Evolutionary conservation across 371 early-diverging fungal species (phyloP).

Genomic region (Mucor plumbeus): DNA sequence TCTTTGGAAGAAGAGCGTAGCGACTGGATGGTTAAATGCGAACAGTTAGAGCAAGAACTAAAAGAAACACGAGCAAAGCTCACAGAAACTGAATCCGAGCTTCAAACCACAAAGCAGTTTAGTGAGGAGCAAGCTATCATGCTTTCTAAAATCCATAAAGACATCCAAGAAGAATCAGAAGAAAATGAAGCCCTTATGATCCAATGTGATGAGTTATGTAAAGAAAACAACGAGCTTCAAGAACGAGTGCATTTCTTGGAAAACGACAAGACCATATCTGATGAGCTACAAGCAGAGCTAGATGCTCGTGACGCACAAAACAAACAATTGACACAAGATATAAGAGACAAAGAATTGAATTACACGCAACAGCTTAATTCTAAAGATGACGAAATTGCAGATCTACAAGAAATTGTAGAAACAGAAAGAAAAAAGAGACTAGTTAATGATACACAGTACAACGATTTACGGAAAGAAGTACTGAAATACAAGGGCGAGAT

Average conservation of each 20-base stretch:
- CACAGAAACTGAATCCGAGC: slow-evolving; percentile 40
- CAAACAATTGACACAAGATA: slow-evolving; percentile 8
- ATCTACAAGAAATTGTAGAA: slow-evolving; percentile 2
- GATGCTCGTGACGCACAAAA: slow-evolving; percentile 17
- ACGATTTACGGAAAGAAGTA: slow-evolving; percentile 11
- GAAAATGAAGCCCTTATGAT: slow-evolving; percentile 53
- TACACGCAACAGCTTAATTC: not conserved
- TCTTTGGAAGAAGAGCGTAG: slow-evolving; percentile 59
- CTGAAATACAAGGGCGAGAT: slow-evolving; percentile 12
- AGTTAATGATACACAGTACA: not conserved
- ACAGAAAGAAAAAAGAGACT: slow-evolving; percentile 1
- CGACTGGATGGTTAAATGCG: slow-evolving; percentile 63
- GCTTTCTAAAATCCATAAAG: slow-evolving; percentile 44
- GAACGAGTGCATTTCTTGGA: slow-evolving; percentile 53
- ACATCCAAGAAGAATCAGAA: slow-evolving; percentile 54
- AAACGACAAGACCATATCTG: slow-evolving; percentile 23
- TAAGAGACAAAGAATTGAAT: slow-evolving; percentile 5
- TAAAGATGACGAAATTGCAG: slow-evolving; percentile 3
- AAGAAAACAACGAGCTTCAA: slow-evolving; percentile 46
- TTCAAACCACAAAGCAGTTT: slow-evolving; percentile 68
- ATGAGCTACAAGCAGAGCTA: slow-evolving; percentile 23
- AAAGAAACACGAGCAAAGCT: slow-evolving; percentile 40
- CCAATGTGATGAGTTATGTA: slow-evolving; percentile 52
- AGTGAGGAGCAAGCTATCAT: slow-evolving; percentile 57
- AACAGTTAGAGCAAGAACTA: slow-evolving; percentile 67